A percentile compares a stretch with the other conserved stretches of the same genome.
Conservation (phyloP, 225 moss, liverwort and hornwort species). For the Pleurozium schreberi region DNA sequence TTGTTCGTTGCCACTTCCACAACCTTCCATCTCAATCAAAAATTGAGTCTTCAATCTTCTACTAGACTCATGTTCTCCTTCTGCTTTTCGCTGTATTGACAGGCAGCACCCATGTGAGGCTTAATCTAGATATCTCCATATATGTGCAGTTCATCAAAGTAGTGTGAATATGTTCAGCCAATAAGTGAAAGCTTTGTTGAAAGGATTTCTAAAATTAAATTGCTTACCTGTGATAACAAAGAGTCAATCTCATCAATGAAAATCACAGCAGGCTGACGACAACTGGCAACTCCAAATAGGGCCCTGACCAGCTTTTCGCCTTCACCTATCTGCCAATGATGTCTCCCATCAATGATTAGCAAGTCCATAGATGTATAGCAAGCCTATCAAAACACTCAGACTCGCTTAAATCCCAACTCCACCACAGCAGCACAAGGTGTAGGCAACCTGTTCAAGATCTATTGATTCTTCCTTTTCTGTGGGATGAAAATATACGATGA, state of each 20-base stretch:
- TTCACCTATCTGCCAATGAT: conserved; percentile 77
- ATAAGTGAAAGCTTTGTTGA: background rate
- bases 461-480: background rate
- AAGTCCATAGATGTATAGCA: background rate
- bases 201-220: background rate
- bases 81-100: conserved; percentile 74
- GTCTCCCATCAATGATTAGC: background rate
- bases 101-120: background rate
- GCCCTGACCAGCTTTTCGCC: conserved; percentile 96
- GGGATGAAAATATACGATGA: background rate
- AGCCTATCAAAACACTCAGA: background rate
- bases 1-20: conserved; percentile 89
- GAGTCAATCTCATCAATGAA: conserved; percentile 99
- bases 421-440: background rate
- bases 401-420: background rate
- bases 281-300: conserved; percentile 94
- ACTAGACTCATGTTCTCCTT: conserved; percentile 91
- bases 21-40: conserved; percentile 99
- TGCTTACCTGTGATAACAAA: conserved; percentile 77
- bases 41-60: conserved; percentile 96
- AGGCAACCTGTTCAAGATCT: background rate
- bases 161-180: background rate
- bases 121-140: background rate
- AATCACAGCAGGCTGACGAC: conserved; percentile 98
- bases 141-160: background rate